These are phyloP conservation scores for Russula sp. DNA, from an alignment of 768 basidiomycete genomes.

Conservation along the genomic window DNA sequence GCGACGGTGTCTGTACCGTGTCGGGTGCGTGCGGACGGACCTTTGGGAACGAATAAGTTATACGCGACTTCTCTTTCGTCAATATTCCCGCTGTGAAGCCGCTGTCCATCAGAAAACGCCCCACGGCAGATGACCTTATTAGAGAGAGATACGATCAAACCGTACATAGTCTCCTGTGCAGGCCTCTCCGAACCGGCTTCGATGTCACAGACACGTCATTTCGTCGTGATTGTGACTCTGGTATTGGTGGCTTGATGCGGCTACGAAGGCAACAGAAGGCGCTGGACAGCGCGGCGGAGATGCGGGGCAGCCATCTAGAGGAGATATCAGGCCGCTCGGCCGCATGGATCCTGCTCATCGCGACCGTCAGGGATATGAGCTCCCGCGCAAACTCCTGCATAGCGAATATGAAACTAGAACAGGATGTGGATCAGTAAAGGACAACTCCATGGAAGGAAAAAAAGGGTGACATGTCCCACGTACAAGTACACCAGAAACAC, in stretches of 20 bases:
- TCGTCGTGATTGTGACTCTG: not conserved
- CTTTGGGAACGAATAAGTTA: slow-evolving; percentile 73
- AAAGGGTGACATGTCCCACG: slow-evolving; percentile 36
- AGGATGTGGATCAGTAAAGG: slow-evolving; percentile 4
- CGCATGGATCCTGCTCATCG: slow-evolving; percentile 74
- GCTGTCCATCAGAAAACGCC: slow-evolving; percentile 2
- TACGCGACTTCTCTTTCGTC: slow-evolving; percentile 38
- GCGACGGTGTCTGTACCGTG: slow-evolving; percentile 76
- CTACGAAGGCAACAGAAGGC: slow-evolving; percentile 32
- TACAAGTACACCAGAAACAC: slow-evolving; percentile 92
- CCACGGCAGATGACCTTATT: not conserved
- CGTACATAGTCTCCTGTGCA: slow-evolving; percentile 36
- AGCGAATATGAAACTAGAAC: slow-evolving; percentile 86
- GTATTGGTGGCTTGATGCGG: not conserved
- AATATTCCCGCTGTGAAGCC: slow-evolving; percentile 48
- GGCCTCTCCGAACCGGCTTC: slow-evolving; percentile 19
- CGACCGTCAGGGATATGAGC: slow-evolving; percentile 74
- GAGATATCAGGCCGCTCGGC: slow-evolving; percentile 52
- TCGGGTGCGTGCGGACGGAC: slow-evolving; percentile 79
- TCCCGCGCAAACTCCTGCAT: slow-evolving; percentile 92
- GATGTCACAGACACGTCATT: slow-evolving; percentile 21
- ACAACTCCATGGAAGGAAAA: not conserved
- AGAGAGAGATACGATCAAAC: not conserved
- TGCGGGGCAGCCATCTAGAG: slow-evolving; percentile 30
- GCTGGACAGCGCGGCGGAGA: slow-evolving; percentile 40